Base-by-base conservation (phyloP, 163 green algal genomes). In the Prototheca cutis region DNA sequence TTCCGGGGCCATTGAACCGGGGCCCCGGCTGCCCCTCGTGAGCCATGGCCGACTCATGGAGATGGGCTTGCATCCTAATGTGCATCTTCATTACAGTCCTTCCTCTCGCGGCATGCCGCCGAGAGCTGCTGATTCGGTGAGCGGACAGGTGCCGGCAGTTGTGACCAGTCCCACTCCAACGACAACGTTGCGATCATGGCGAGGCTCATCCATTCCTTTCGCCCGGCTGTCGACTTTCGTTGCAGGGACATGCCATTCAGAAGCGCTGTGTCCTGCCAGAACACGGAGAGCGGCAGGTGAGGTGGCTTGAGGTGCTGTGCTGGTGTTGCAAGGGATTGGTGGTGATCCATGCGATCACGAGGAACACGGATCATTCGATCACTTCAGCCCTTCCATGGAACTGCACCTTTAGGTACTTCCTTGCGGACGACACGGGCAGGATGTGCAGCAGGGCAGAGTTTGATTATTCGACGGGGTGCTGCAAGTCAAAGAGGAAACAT, bases 401-500 rank as follows among this genome's bases (percentile, higher is more conserved):
- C 42, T 51, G 6, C 42, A n/a, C 13, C n/a, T n/a, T 27, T 49
- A 70, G 63, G 21, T 56, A 59, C 56, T 57, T 58, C 4, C n/a
- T 88, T 0, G 53, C 83, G 0, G 86, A 94, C 62, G 77, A 83
- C 42, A 40, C 47, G 6, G 86, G 86, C 25, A 67, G 67, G 0
- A 53, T 89, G 3, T 94, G 86, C 63, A 29, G 42, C 1, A 59
- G 78, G 1, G 28, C 68, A 1, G 51, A 76, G 0, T 13, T 94
- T 2, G 60, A 84, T 45, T 74, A 73, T 54, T 27, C 52, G 0
- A 85, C 71, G 4, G 85, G 82, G 1, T 95, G 87, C 73, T 95
- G 87, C 62, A 53, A 4, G 8, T 27, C 25, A 1, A 79, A 78
- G 10, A 33, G 76, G 8, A 66, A 73, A 31, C 77, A 86, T 62